These are phyloP conservation scores for Acanthochlamys bracteata DNA, from an alignment of 106 monocot species.

Conservation along the genomic window DNA sequence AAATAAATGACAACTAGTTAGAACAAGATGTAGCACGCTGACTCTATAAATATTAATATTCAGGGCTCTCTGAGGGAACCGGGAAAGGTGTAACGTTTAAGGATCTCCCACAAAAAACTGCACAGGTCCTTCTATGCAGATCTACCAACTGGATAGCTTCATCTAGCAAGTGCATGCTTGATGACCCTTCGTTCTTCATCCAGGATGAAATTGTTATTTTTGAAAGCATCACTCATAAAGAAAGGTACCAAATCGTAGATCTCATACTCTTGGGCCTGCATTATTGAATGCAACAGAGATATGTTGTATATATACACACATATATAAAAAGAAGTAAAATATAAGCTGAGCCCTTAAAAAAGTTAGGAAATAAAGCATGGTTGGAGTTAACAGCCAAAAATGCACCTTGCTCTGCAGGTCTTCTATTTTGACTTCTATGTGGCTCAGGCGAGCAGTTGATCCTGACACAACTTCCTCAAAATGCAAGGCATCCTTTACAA, in stretches of 20 bases:
- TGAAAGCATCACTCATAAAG: slow-evolving; percentile 63
- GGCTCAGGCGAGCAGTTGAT: slow-evolving; percentile 34
- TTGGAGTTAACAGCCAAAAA: too few species aligned
- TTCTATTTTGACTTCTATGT: slow-evolving; percentile 76
- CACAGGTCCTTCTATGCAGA: not conserved
- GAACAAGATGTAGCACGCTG: too few species aligned
- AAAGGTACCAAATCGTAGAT: slow-evolving; percentile 85
- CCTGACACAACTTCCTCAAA: slow-evolving; percentile 81
- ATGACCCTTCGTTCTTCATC: slow-evolving; percentile 69
- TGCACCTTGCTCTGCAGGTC: slow-evolving; percentile 75
- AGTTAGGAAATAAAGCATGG: not conserved
- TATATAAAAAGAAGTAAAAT: not conserved
- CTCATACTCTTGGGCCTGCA: slow-evolving; percentile 90
- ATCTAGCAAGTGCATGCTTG: slow-evolving; percentile 49
- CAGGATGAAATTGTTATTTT: slow-evolving; percentile 55
- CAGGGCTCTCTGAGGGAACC: too few species aligned
- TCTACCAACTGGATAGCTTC: slow-evolving; percentile 5
- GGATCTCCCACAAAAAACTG: too few species aligned
- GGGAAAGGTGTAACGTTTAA: too few species aligned
- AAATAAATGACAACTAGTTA: too few species aligned
- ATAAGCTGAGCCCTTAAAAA: not conserved
- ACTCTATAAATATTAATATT: too few species aligned
- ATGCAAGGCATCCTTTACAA: slow-evolving; percentile 73
- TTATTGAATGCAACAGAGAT: not conserved
- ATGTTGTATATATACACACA: too few species aligned